phyloP scores from a whole-genome alignment of 2,329 filamentous ascomycete species.

The Amesomyces nigricolor region DNA sequence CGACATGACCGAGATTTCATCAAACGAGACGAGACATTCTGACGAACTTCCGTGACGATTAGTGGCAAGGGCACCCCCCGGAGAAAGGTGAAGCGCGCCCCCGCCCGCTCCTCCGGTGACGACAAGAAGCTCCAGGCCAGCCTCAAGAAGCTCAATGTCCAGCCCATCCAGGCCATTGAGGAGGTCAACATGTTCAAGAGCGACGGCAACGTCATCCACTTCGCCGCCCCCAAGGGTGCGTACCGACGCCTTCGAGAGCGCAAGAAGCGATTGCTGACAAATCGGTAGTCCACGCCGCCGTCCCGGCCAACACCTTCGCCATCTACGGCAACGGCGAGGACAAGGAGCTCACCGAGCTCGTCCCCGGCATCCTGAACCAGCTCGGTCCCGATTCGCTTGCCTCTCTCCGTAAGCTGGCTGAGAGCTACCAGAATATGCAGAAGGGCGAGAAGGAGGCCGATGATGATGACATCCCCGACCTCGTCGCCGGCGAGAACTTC shows the following conservation, averaged over 20 bases:
- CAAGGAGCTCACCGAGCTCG: constrained; percentile 99
- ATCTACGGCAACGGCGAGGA: constrained; percentile 99
- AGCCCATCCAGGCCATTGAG: constrained; percentile 99
- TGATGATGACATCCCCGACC: constrained; percentile 92
- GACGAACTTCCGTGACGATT: constrained; percentile 26
- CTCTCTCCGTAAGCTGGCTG: constrained; percentile 94
- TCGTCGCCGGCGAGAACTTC: constrained; percentile 96
- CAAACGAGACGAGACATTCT: constrained; percentile 18
- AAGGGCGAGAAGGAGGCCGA: constrained; percentile 76
- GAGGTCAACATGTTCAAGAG: constrained; percentile 99
- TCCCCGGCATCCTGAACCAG: constrained; percentile 99
- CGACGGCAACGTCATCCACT: constrained; percentile 99
- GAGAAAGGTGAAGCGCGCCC: constrained; percentile 97
- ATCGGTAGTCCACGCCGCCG: constrained; percentile 80
- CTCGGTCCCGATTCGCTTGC: constrained; percentile 96
- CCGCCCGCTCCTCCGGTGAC: constrained; percentile 86
- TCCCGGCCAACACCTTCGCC: constrained; percentile 98
- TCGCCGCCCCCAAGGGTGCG: constrained; percentile 93
- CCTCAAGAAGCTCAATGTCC: constrained; percentile 99
- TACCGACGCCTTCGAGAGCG: constrained; percentile 22
- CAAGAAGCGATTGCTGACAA: constrained; percentile 14
- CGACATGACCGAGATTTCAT: constrained; percentile 6
- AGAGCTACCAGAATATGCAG: constrained; percentile 99
- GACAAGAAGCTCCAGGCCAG: constrained; percentile 99
- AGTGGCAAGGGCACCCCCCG: constrained; percentile 97